Evolutionary conservation across 2,329 filamentous ascomycete species (phyloP).

Genomic region (Ophiostoma fasciatum): DNA sequence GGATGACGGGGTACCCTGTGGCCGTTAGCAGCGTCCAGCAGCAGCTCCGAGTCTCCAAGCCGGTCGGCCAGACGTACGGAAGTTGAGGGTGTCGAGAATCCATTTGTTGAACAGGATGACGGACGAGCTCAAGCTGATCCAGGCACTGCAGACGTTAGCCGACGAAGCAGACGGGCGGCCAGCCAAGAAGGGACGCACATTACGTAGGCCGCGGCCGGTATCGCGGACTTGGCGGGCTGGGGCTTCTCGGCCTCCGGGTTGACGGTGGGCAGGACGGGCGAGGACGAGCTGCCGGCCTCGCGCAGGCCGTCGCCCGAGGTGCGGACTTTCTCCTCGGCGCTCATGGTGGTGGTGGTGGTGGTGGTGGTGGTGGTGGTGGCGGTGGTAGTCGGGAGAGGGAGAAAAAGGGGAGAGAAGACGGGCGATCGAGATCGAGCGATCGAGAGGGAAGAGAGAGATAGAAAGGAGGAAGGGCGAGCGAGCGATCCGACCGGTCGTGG

Average conservation of each 20-base stretch:
- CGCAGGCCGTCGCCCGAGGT: constrained; percentile 63
- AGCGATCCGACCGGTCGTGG: too few relatives aligned
- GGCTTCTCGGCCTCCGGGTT: constrained; percentile 63
- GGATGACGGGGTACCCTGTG: constrained; percentile 56
- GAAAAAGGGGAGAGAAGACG: neutral
- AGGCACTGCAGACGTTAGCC: constrained; percentile 56
- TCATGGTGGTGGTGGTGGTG: constrained; percentile 30
- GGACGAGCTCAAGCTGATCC: constrained; percentile 84
- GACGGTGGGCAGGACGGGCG: constrained; percentile 60
- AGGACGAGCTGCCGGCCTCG: constrained; percentile 26
- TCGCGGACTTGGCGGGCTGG: constrained; percentile 44
- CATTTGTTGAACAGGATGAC: constrained; percentile 99
- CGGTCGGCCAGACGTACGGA: constrained; percentile 51
- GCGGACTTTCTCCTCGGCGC: constrained; percentile 65
- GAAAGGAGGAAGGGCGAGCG: too few relatives aligned
- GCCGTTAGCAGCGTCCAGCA: constrained; percentile 1
- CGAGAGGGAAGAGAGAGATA: neutral
- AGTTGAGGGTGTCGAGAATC: constrained; percentile 74
- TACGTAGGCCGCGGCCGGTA: constrained; percentile 82
- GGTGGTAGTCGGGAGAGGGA: neutral
- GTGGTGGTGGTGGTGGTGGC: neutral
- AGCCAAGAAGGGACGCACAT: constrained; percentile 27
- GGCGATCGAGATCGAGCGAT: neutral
- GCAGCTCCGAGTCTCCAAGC: neutral
- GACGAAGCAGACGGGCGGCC: neutral